Conservation (phyloP, 2,329 filamentous ascomycete species). For the Coniochaeta pulveracea region DNA sequence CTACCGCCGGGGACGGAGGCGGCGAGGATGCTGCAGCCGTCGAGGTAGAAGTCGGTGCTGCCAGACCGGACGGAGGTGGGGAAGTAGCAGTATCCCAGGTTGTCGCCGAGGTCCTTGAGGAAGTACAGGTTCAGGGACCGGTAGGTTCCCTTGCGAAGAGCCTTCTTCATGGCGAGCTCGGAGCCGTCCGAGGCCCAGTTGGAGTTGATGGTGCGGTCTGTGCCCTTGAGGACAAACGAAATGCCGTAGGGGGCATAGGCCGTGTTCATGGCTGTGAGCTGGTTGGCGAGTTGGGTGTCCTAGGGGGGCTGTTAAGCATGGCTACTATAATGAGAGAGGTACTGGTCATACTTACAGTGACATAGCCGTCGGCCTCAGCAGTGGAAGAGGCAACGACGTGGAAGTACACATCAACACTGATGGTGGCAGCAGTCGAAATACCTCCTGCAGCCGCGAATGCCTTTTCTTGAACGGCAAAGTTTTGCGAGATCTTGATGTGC, state of each 20-base stretch:
- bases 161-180: constrained; percentile 30
- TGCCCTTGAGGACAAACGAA: constrained; percentile 29
- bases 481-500: constrained; percentile 12
- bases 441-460: constrained; percentile 10
- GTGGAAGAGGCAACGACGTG: constrained; percentile 19
- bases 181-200: constrained; percentile 28
- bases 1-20: constrained; percentile 18
- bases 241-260: constrained; percentile 31
- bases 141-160: constrained; percentile 30
- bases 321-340: too few relatives aligned
- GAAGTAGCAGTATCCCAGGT: constrained; percentile 33
- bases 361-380: constrained; percentile 20
- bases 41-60: constrained; percentile 16
- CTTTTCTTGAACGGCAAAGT: constrained; percentile 13
- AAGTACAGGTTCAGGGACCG: constrained; percentile 35
- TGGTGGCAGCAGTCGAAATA: constrained; percentile 11
- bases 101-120: constrained; percentile 21
- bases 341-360: constrained; percentile 18
- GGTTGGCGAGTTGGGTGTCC: constrained; percentile 22
- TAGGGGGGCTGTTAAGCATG: constrained; percentile 10
- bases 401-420: constrained; percentile 21
- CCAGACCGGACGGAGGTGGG: constrained; percentile 22
- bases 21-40: constrained; percentile 19
- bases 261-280: constrained; percentile 32
- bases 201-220: constrained; percentile 27